Evolutionary conservation across 352 stramenopile species (phyloP).

Genomic region (Thraustochytrium aureum): DNA sequence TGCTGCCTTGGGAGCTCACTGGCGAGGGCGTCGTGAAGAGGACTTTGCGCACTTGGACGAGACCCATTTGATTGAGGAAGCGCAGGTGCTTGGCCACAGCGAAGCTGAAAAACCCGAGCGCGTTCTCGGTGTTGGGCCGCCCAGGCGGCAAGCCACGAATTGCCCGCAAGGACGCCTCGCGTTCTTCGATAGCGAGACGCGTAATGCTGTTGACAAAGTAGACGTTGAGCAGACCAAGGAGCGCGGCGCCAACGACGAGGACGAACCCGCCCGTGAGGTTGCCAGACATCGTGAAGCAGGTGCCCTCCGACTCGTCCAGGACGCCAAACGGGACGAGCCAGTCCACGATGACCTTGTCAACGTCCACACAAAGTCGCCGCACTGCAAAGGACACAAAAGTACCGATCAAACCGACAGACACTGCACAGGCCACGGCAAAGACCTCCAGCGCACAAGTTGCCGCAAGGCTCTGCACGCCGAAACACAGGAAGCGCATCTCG

Average conservation of each 20-base stretch:
- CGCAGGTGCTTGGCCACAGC: no score
- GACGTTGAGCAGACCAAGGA: not conserved
- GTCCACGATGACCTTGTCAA: conserved; percentile 14
- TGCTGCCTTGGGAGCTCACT: no score
- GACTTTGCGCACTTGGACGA: no score
- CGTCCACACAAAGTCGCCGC: not conserved
- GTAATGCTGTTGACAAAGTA: not conserved
- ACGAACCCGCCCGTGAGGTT: not conserved
- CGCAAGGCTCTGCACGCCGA: not conserved
- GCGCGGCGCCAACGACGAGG: not conserved
- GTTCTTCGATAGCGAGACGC: conserved; percentile 5
- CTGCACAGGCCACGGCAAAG: not conserved
- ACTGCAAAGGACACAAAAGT: conserved; percentile 17
- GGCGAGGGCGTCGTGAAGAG: no score
- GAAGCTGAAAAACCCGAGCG: no score
- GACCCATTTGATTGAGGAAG: no score
- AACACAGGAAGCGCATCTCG: not conserved
- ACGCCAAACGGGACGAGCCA: conserved; percentile 2
- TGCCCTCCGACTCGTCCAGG: not conserved
- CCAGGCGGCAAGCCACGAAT: no score
- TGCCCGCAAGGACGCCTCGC: not conserved
- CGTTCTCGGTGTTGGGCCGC: no score
- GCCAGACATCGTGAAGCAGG: conserved; percentile 4
- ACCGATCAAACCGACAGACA: not conserved
- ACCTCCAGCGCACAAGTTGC: not conserved